phyloP scores from a whole-genome alignment of 140 eudicot species.

The Oenanthe javanica region DNA sequence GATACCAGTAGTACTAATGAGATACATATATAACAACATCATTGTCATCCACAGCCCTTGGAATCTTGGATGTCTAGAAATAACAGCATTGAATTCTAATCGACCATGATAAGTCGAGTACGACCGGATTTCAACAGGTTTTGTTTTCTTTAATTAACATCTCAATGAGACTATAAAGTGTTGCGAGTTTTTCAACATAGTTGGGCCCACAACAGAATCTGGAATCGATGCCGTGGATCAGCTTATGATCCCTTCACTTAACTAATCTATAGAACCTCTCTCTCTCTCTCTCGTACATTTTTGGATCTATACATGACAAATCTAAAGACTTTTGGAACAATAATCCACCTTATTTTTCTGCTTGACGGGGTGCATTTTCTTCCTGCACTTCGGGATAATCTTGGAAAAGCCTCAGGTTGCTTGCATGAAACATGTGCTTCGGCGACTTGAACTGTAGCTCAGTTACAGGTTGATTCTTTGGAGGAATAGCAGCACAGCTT shows the following conservation, averaged over 20 bases:
- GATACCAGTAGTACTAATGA: background rate
- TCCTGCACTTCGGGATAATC: background rate
- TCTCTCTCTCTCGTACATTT: constrained; percentile 23
- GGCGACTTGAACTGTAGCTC: background rate
- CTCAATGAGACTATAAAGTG: background rate
- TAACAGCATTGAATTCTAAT: too few species aligned
- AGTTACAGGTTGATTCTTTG: background rate
- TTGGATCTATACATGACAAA: constrained; percentile 40
- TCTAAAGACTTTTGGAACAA: constrained; percentile 34
- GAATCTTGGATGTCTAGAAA: too few species aligned
- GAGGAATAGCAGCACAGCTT: background rate
- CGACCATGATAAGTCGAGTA: too few species aligned
- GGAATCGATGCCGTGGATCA: constrained; percentile 17
- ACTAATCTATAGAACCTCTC: constrained; percentile 11
- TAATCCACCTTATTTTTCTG: constrained; percentile 8
- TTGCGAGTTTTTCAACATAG: constrained; percentile 22
- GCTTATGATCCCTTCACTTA: constrained; percentile 26
- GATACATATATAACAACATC: background rate
- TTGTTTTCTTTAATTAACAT: background rate
- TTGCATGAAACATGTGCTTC: background rate
- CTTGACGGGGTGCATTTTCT: background rate
- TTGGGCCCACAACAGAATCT: constrained; percentile 21
- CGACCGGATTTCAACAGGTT: too few species aligned
- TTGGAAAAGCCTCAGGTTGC: background rate
- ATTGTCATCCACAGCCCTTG: background rate